phyloP scores from a whole-genome alignment of 2,329 filamentous ascomycete genomes.

The Alternaria solani region DNA sequence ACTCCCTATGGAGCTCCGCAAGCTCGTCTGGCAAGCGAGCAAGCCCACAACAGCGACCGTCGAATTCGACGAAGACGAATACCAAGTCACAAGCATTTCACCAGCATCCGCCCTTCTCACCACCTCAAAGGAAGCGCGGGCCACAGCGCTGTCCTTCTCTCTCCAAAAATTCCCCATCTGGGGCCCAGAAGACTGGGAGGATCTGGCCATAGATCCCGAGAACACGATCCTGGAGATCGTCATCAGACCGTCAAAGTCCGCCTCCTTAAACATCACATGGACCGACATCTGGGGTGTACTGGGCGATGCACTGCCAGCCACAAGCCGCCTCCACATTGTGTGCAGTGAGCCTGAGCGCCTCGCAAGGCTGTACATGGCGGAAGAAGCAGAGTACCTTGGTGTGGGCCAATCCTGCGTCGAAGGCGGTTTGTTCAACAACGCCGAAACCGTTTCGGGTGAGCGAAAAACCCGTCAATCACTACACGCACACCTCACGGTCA shows the following conservation, averaged over 20 bases:
- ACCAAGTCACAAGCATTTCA: conserved; percentile 16
- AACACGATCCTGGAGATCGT: conserved; percentile 19
- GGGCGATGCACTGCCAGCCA: conserved; percentile 16
- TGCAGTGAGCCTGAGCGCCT: conserved; percentile 19
- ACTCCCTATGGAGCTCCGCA: conserved; percentile 8
- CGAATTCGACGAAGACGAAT: conserved; percentile 12
- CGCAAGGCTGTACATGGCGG: conserved; percentile 22
- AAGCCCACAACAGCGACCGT: conserved; percentile 5
- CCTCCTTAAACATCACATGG: conserved; percentile 22
- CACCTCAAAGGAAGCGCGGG: conserved; percentile 16
- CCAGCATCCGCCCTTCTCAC: conserved; percentile 13
- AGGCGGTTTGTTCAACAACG: conserved; percentile 14
- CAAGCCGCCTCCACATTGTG: conserved; percentile 15
- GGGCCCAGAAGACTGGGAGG: conserved; percentile 16
- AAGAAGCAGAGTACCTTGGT: conserved; percentile 21
- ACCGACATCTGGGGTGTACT: conserved; percentile 21
- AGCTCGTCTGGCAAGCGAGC: conserved; percentile 7
- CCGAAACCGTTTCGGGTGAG: conserved; percentile 19
- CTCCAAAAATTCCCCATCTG: conserved; percentile 13
- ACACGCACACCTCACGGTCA: conserved; percentile 11
- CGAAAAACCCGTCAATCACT: conserved; percentile 16
- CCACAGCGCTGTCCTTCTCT: conserved; percentile 8
- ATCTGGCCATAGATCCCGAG: conserved; percentile 11
- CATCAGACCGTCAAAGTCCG: conserved; percentile 12
- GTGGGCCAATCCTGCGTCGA: conserved; percentile 23